Conservation (phyloP, 2,329 filamentous ascomycete genomes). For the Penicillium sp. region DNA sequence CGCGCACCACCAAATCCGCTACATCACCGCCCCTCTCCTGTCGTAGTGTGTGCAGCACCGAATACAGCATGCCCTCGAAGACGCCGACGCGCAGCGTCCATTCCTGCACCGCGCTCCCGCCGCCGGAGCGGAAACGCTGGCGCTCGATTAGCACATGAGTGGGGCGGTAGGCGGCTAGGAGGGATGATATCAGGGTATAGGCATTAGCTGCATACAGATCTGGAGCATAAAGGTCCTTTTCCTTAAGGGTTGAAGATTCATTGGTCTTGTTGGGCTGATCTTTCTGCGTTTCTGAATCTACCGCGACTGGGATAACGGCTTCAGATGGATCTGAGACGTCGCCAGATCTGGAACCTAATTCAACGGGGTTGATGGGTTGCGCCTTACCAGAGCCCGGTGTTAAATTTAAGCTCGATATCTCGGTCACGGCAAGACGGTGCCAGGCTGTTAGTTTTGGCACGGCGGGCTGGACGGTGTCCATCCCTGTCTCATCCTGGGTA, state of each 20-base stretch:
- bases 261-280: neutral
- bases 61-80: conserved; percentile 78
- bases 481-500: neutral
- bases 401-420: conserved; percentile 16
- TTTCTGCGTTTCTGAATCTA: neutral
- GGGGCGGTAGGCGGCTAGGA: conserved; percentile 55
- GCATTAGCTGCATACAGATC: conserved; percentile 55
- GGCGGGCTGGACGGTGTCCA: neutral
- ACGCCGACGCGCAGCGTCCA: conserved; percentile 83
- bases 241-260: neutral
- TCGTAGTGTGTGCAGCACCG: conserved; percentile 60
- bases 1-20: conserved; percentile 43
- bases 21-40: conserved; percentile 36
- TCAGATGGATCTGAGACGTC: neutral
- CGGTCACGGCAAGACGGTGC: conserved; percentile 41
- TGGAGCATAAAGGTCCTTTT: conserved; percentile 50
- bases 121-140: conserved; percentile 64
- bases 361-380: neutral
- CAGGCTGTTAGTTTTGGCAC: conserved; percentile 38
- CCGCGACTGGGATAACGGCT: neutral
- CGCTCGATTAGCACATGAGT: conserved; percentile 70
- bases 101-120: conserved; percentile 66
- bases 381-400: neutral
- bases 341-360: neutral
- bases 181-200: conserved; percentile 53